Base-by-base conservation (phyloP, 2,329 filamentous ascomycete species). In the Beauveria rudraprayagi region DNA sequence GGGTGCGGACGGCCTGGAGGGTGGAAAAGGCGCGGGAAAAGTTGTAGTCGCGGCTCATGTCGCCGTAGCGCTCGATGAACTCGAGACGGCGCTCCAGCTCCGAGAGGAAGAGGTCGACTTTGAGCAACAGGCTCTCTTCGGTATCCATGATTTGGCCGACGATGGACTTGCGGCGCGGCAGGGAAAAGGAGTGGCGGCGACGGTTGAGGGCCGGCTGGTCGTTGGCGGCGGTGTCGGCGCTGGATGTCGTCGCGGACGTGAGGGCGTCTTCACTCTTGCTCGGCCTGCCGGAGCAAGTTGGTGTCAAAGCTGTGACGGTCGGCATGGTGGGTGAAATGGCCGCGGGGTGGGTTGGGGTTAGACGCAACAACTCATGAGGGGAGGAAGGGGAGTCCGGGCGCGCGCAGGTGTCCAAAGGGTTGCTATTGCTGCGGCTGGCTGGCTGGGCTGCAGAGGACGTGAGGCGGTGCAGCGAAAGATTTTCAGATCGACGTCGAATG, bases 21-120 rank as follows among this genome's bases (percentile, higher is more conserved):
- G 92, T 96, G 17, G 87, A 81, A 74, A 96, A 96, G 22, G 93
- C 91, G 66, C 90, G 85, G 48, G 90, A 87, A 61, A 97, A 86
- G 69, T 91, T 90, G 50, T 88, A 82, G 72, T 99, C 94, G 67
- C 95, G 82, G 64, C 88, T 88, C 62, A 92, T 76, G 70, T 95
- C 91, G 65, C 90, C 88, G 70, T 96, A 96, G 65, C 84, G 86
- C 75, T 99, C 94, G 52, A 97, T 83, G 73, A 91, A 89, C 69
- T 95, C 92, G 52, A 99, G 80, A 59, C 93, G 86, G 66, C 89
- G 83, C 75, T 95, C 92, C 48, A 99, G 81, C 71, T 97, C 92
- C 44, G 87, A 83, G 60, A 99, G 80, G 72, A 95, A 94, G 56
- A 89, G 76, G 70, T 94, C 91, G 56, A 94, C 83, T 77, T 82